These are phyloP conservation scores for Colletotrichum camelliae DNA, from an alignment of 2,329 filamentous ascomycete genomes.

Conservation along the genomic window DNA sequence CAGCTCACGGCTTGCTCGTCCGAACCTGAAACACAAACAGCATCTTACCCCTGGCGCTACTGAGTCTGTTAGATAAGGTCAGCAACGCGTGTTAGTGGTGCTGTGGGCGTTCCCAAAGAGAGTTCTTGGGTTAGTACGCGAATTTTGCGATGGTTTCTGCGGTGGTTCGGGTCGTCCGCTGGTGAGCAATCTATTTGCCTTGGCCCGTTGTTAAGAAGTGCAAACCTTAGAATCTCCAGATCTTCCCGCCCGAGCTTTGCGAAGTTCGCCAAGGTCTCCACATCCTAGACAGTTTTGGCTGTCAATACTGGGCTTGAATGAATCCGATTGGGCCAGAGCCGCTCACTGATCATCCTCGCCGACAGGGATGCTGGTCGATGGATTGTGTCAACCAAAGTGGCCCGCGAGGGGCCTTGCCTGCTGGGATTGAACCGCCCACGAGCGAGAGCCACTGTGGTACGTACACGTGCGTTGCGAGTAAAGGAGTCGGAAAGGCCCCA, in stretches of 20 bases:
- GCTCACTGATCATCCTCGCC: background rate
- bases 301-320: background rate
- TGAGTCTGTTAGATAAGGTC: background rate
- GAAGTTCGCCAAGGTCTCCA: background rate
- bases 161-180: background rate
- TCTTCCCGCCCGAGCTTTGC: background rate
- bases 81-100: background rate
- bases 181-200: background rate
- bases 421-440: background rate
- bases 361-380: background rate
- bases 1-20: background rate
- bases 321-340: constrained; percentile 13
- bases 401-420: background rate
- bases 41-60: constrained; percentile 15
- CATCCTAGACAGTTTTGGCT: background rate
- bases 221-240: background rate
- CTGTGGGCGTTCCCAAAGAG: background rate
- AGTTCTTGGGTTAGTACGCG: background rate
- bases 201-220: background rate
- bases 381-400: constrained; percentile 18
- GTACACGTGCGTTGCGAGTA: constrained; percentile 16
- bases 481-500: background rate
- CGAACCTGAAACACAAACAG: constrained; percentile 17
- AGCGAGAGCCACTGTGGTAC: background rate
- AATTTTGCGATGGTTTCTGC: background rate